Evolutionary conservation across 108 stramenopile genomes (phyloP), one percentile per base, ranked within the genome.

Genomic region (Seminavis robusta): DNA sequence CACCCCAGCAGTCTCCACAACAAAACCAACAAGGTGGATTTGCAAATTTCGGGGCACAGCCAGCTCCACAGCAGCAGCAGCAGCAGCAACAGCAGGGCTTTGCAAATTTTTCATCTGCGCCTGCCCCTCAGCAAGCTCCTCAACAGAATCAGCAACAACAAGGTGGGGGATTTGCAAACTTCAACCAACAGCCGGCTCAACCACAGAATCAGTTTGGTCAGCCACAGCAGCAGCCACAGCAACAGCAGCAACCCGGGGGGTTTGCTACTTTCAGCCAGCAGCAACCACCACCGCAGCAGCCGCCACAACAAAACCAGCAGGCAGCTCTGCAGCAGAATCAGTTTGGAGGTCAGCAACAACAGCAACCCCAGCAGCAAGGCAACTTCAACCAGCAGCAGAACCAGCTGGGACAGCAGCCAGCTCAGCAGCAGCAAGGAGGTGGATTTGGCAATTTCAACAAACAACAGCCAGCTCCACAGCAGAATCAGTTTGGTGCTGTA

Each of bases 351-450:
- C 37, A 54, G n/a, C 31, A 31, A 16, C 44, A 53, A 46, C 46
- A 43, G 28, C 33, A 38, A 20, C 65, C 50, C 47, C 60, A 50
- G 39, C 65, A 47, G 29, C 69, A 56, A 48, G 47, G 9, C 46
- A 47, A 48, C n/a, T 33, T 56, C 31, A 24, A 34, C 19, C 17
- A n/a, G 20, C 52, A 20, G 60, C 45, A 33, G 65, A 53, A 37
- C 10, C 52, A 32, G 37, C n/a, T 20, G 19, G 11, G 19, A 42
- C 0, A 39, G 11, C 44, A 1, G 23, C 60, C 19, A 42, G 50
- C 36, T 17, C 50, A 39, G 30, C 49, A 38, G 26, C 69, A 65
- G 53, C 79, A 80, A n/a, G n/a, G n/a, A n/a, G n/a, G n/a, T n/a
- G n/a, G n/a, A n/a, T n/a, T n/a, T n/a, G n/a, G n/a, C n/a, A n/a